phyloP scores from a whole-genome alignment of 1,139 yeast genomes.

The Magnusiomyces ingens region DNA sequence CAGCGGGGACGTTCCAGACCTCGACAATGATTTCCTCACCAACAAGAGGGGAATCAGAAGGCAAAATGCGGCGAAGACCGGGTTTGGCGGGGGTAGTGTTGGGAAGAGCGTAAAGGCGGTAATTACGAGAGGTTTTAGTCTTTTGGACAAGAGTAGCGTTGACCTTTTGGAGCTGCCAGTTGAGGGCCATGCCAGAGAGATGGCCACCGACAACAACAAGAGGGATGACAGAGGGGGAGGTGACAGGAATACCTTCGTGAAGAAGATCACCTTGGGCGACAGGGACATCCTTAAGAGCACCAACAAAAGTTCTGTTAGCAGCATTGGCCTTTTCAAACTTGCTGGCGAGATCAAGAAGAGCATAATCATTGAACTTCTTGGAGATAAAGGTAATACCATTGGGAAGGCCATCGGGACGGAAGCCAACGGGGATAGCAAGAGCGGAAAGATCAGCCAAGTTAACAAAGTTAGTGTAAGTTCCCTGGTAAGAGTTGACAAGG shows the following conservation, averaged over 20 bases:
- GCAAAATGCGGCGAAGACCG: conserved; percentile 64
- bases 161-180: conserved; percentile 88
- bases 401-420: conserved; percentile 77
- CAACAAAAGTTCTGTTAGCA: conserved; percentile 41
- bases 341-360: conserved; percentile 75
- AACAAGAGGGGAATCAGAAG: conserved; percentile 31
- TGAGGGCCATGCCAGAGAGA: conserved; percentile 76
- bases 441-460: conserved; percentile 92
- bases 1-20: conserved; percentile 73
- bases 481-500: conserved; percentile 76
- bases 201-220: conserved; percentile 97
- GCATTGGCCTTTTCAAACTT: conserved; percentile 52
- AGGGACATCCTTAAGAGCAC: conserved; percentile 32
- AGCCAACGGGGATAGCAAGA: conserved; percentile 84
- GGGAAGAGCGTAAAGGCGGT: conserved; percentile 77
- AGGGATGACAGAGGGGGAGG: conserved; percentile 40
- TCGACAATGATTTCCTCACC: conserved; percentile 69
- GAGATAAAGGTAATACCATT: conserved; percentile 84
- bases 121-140: conserved; percentile 66
- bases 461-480: conserved; percentile 94
- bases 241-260: conserved; percentile 34
- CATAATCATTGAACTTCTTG: conserved; percentile 77
- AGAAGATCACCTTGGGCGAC: conserved; percentile 38
- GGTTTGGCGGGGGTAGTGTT: conserved; percentile 79
- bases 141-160: conserved; percentile 64